These are phyloP conservation scores for Arthrobotrys pseudoclavata DNA, from an alignment of 2,329 filamentous ascomycete genomes.

Conservation along the genomic window DNA sequence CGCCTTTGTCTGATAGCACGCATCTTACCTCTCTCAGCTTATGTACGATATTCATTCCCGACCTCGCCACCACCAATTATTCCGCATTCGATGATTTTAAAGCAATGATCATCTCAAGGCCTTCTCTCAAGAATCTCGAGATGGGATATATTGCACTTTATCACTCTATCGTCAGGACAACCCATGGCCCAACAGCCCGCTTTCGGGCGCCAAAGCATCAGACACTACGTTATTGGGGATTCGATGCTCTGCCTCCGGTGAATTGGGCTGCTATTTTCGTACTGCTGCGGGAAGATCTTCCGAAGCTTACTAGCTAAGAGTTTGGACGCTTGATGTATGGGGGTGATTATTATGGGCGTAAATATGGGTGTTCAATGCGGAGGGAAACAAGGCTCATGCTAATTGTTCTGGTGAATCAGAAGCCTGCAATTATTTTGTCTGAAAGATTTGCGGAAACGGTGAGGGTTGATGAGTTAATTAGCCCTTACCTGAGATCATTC, in stretches of 20 bases:
- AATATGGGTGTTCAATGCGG: no score
- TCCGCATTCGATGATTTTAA: not conserved
- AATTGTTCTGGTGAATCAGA: not conserved
- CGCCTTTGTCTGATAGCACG: not conserved
- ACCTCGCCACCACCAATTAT: not conserved
- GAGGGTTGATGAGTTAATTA: not conserved
- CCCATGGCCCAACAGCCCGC: not conserved
- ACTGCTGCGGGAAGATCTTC: not conserved
- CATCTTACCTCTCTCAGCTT: not conserved
- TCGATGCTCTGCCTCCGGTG: not conserved
- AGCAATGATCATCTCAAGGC: constrained; percentile 1
- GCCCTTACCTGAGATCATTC: not conserved
- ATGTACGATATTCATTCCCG: not conserved
- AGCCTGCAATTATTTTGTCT: not conserved
- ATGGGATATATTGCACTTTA: not conserved
- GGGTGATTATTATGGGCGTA: not conserved
- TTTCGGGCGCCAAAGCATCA: not conserved
- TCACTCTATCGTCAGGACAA: not conserved
- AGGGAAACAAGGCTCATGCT: not conserved
- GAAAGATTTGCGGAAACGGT: not conserved
- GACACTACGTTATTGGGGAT: not conserved
- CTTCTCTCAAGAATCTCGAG: constrained; percentile 20
- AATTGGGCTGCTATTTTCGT: not conserved
- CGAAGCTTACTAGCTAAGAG: not conserved
- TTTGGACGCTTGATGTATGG: constrained; percentile 3